A percentile compares a stretch with the other conserved stretches of the same genome.
Evolutionary conservation across 139 green algal species (phyloP).

Genomic region (Chlamydomonas sp.): DNA sequence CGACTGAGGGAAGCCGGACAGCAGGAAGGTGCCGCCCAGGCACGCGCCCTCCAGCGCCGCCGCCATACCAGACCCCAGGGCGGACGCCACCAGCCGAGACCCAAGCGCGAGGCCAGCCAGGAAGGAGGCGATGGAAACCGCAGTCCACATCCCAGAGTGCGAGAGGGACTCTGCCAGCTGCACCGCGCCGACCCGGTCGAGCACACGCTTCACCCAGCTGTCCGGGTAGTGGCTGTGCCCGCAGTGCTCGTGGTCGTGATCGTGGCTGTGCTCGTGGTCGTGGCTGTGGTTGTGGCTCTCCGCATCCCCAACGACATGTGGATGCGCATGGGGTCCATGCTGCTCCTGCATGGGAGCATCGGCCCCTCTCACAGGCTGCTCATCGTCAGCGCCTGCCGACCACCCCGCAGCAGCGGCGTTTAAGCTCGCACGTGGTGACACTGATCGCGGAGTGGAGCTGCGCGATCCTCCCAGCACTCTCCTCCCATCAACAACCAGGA

Average conservation of each 20-base stretch:
- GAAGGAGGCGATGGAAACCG: conserved; percentile 30
- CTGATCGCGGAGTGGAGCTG: too few relatives aligned
- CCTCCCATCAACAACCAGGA: too few relatives aligned
- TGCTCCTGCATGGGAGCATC: too few relatives aligned
- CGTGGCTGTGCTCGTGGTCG: not conserved
- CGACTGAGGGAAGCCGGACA: conserved; percentile 38
- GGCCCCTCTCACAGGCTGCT: too few relatives aligned
- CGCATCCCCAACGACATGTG: too few relatives aligned
- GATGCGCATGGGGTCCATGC: too few relatives aligned
- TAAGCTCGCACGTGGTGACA: too few relatives aligned
- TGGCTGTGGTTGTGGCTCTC: conserved; percentile 8
- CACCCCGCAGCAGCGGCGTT: too few relatives aligned
- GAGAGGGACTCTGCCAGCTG: conserved; percentile 33
- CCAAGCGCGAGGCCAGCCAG: conserved; percentile 21
- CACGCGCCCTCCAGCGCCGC: not conserved
- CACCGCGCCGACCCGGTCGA: conserved; percentile 32
- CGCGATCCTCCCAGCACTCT: too few relatives aligned
- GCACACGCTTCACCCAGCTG: conserved; percentile 28
- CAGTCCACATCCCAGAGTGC: conserved; percentile 21
- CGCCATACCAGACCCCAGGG: conserved; percentile 13
- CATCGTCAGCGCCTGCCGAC: too few relatives aligned
- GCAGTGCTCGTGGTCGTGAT: conserved; percentile 15
- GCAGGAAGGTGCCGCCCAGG: conserved; percentile 30
- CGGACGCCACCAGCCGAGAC: conserved; percentile 10
- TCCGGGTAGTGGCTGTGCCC: not conserved